Evolutionary conservation across 192 early-diverging fungal species (phyloP).

Genomic region (Obelidium mucronatum): DNA sequence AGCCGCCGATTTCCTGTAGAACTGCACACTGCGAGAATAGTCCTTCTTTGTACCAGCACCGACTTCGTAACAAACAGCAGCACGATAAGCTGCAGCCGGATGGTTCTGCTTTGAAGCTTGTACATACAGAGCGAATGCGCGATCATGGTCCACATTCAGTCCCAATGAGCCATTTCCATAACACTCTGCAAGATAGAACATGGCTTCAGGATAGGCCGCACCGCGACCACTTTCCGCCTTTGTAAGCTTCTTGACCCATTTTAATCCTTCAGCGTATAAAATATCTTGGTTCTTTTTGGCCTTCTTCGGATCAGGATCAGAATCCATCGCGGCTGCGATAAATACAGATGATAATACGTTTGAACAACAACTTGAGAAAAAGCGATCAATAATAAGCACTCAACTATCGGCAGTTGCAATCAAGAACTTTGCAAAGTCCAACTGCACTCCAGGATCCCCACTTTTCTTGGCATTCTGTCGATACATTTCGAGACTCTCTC

Average conservation of each 20-base stretch:
- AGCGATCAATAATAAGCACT: slow-evolving; percentile 8
- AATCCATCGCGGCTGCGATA: slow-evolving; percentile 27
- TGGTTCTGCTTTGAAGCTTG: slow-evolving; percentile 94
- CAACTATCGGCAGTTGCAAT: slow-evolving; percentile 76
- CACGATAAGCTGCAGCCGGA: slow-evolving; percentile 90
- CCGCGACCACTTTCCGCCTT: slow-evolving; percentile 50
- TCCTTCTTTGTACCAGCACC: slow-evolving; percentile 94
- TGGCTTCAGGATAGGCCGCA: slow-evolving; percentile 85
- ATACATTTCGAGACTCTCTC: slow-evolving; percentile 35
- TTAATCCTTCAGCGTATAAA: slow-evolving; percentile 81
- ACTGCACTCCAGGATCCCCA: slow-evolving; percentile 26
- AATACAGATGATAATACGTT: slow-evolving; percentile 20
- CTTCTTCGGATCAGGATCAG: slow-evolving; percentile 64
- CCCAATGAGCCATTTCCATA: slow-evolving; percentile 88
- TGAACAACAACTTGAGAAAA: background rate
- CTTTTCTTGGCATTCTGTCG: slow-evolving; percentile 36
- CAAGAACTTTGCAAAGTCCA: slow-evolving; percentile 82
- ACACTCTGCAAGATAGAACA: slow-evolving; percentile 90
- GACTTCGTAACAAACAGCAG: slow-evolving; percentile 95
- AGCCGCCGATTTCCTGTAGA: slow-evolving; percentile 91
- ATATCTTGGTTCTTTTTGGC: slow-evolving; percentile 75
- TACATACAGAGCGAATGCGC: slow-evolving; percentile 89
- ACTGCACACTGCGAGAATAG: slow-evolving; percentile 80
- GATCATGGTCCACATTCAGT: slow-evolving; percentile 80
- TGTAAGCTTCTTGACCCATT: slow-evolving; percentile 85